Evolutionary conservation across 1,284 basidiomycete genomes (phyloP).

Genomic region (Trametes versicolor): DNA sequence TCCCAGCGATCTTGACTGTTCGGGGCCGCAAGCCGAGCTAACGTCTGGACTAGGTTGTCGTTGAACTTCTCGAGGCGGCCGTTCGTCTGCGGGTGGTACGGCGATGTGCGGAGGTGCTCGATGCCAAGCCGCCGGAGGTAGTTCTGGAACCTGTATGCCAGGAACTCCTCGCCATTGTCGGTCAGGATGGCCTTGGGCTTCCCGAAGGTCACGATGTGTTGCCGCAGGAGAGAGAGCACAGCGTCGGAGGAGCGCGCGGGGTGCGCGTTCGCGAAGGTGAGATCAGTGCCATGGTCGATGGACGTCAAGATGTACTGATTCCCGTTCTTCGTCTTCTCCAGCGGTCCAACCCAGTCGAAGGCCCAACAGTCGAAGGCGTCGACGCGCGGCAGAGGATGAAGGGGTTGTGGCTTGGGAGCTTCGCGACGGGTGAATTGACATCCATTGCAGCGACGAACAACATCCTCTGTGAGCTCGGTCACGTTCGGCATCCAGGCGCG

Average conservation of each 20-base stretch:
- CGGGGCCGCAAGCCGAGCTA: not conserved
- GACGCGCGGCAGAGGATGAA: not conserved
- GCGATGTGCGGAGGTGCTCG: not conserved
- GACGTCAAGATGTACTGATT: not conserved
- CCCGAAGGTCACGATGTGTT: not conserved
- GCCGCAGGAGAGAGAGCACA: not conserved
- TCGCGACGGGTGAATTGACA: not conserved
- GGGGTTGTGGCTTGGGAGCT: not conserved
- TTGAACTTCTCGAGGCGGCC: constrained; percentile 1
- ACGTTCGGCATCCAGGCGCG: constrained; percentile 1
- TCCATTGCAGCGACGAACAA: not conserved
- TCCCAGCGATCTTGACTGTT: not conserved
- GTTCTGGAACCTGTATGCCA: not conserved
- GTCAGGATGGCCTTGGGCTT: not conserved
- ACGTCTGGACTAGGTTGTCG: not conserved
- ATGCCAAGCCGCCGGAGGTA: not conserved
- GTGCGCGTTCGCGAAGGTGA: not conserved
- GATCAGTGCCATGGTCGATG: not conserved
- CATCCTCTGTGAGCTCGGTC: not conserved
- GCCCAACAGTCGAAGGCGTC: constrained; percentile 1
- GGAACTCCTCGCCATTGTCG: not conserved
- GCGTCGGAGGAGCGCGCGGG: not conserved
- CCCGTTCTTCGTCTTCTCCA: not conserved
- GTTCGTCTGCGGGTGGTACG: constrained; percentile 1
- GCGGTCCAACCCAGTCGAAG: not conserved